phyloP scores from a whole-genome alignment of 768 basidiomycete species.

The Collybia mongolica region DNA sequence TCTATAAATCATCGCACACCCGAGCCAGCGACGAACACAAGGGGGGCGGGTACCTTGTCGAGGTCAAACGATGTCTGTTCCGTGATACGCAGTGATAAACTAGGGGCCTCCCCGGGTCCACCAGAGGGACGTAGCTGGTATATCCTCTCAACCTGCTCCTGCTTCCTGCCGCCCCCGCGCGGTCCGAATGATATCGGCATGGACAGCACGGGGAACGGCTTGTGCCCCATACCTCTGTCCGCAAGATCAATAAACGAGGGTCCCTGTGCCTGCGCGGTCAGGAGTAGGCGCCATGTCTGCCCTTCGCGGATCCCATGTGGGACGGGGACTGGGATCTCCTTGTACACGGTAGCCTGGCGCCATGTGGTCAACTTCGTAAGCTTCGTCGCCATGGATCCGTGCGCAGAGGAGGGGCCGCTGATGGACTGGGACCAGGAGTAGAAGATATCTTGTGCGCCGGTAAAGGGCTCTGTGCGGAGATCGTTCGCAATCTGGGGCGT shows the following conservation, averaged over 20 bases:
- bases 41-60: slow-evolving; percentile 68
- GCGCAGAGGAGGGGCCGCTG: background rate
- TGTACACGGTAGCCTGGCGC: slow-evolving; percentile 68
- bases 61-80: slow-evolving; percentile 91
- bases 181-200: slow-evolving; percentile 56
- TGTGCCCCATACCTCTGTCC: slow-evolving; percentile 35
- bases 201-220: slow-evolving; percentile 63
- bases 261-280: slow-evolving; percentile 37
- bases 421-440: slow-evolving; percentile 56
- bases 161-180: slow-evolving; percentile 43
- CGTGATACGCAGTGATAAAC: slow-evolving; percentile 42
- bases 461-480: slow-evolving; percentile 74
- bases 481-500: slow-evolving; percentile 91
- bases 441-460: slow-evolving; percentile 58
- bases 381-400: slow-evolving; percentile 7
- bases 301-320: slow-evolving; percentile 54
- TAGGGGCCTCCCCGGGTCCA: slow-evolving; percentile 16
- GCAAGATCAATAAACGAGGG: slow-evolving; percentile 41
- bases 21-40: background rate
- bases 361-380: slow-evolving; percentile 71
- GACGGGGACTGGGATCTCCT: slow-evolving; percentile 64
- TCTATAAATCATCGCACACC: slow-evolving; percentile 25
- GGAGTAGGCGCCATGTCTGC: slow-evolving; percentile 64
- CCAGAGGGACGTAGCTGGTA: slow-evolving; percentile 37
- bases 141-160: slow-evolving; percentile 63